Percentiles rank a stretch among this genome's conserved stretches.
These are phyloP conservation scores for Pochonia chlamydosporia DNA, from an alignment of 2,329 filamentous ascomycete species.

Conservation along the genomic window DNA sequence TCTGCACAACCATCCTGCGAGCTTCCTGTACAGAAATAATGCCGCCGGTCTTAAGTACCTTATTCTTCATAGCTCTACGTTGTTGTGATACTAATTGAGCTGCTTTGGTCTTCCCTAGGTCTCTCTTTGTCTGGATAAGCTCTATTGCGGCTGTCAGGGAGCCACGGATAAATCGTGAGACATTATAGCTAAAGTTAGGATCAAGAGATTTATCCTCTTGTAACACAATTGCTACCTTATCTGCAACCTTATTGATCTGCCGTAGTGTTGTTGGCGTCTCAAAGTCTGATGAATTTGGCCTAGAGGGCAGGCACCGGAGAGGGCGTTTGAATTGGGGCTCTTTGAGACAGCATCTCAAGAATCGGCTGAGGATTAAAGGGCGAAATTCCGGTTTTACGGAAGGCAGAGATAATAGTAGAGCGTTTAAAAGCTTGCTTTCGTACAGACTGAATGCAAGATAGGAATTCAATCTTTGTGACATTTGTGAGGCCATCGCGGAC, in stretches of 20 bases:
- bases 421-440: slow-evolving; percentile 4
- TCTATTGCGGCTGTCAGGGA: slow-evolving; percentile 4
- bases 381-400: slow-evolving; percentile 5
- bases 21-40: slow-evolving; percentile 3
- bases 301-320: neutral
- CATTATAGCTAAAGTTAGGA: slow-evolving; percentile 1
- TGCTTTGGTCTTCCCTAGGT: slow-evolving; percentile 1
- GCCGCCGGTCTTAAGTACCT: neutral
- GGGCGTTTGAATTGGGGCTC: neutral
- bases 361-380: neutral
- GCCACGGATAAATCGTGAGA: slow-evolving; percentile 1
- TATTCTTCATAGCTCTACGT: slow-evolving; percentile 1
- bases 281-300: neutral
- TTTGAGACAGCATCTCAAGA: neutral
- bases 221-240: slow-evolving; percentile 6
- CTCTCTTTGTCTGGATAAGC: slow-evolving; percentile 6
- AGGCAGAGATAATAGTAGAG: slow-evolving; percentile 3
- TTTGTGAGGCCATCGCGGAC: neutral
- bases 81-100: neutral
- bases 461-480: slow-evolving; percentile 7
- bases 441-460: neutral
- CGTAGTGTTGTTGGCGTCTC: slow-evolving; percentile 2
- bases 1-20: slow-evolving; percentile 1
- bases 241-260: slow-evolving; percentile 6
- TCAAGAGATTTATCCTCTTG: neutral